Evolutionary conservation across 2,329 filamentous ascomycete species (phyloP).

Genomic region (Colletotrichum tropicicola): DNA sequence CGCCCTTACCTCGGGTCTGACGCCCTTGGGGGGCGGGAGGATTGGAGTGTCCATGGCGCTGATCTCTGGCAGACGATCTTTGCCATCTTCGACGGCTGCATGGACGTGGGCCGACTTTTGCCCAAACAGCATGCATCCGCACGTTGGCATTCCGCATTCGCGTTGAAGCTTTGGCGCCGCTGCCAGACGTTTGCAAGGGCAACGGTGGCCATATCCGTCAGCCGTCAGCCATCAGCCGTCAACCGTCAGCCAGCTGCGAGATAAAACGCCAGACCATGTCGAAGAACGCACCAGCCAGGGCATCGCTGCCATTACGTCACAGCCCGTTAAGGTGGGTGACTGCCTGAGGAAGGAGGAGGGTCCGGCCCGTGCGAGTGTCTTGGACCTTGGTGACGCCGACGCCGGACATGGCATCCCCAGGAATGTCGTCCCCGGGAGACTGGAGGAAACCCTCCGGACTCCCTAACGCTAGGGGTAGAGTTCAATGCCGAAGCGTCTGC

Average conservation of each 20-base stretch:
- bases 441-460: background rate
- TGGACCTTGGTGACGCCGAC: background rate
- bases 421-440: background rate
- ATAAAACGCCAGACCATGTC: too few relatives aligned
- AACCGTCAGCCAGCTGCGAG: too few relatives aligned
- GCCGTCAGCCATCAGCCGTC: too few relatives aligned
- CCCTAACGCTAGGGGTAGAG: background rate
- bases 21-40: too few relatives aligned
- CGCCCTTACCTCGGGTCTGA: too few relatives aligned
- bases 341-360: too few relatives aligned
- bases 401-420: background rate
- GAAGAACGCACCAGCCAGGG: background rate
- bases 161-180: too few relatives aligned
- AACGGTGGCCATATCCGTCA: too few relatives aligned
- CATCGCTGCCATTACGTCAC: slow-evolving; percentile 16
- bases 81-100: background rate
- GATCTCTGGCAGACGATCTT: slow-evolving; percentile 15
- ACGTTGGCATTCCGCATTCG: background rate
- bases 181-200: too few relatives aligned
- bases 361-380: too few relatives aligned
- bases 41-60: too few relatives aligned
- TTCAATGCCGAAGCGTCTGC: too few relatives aligned
- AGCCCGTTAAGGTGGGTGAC: background rate
- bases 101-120: background rate
- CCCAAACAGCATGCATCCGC: background rate